Conservation (phyloP, 2,329 filamentous ascomycete species). For the Bertia moriformis region DNA sequence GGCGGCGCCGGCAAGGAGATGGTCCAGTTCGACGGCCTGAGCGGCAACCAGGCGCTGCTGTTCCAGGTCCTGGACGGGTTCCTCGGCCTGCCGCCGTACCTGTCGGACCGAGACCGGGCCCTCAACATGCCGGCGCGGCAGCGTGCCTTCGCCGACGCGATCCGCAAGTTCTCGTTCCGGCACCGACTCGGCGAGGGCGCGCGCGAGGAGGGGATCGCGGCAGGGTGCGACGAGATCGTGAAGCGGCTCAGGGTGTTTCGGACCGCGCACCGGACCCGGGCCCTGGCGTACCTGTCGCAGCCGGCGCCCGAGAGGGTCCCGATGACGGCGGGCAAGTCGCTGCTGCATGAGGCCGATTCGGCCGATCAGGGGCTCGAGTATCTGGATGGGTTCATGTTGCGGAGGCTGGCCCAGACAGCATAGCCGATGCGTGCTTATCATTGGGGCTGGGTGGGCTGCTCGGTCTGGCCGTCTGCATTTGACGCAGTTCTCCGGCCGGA, state of each 20-base stretch:
- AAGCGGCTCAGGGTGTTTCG: conserved; percentile 16
- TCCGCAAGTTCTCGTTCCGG: conserved; percentile 11
- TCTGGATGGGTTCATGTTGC: conserved; percentile 9
- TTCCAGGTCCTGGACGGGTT: conserved; percentile 19
- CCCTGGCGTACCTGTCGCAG: conserved; percentile 12
- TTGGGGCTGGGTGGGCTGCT: no score
- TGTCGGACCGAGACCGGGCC: conserved; percentile 7
- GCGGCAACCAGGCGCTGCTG: conserved; percentile 17
- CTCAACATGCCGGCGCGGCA: conserved; percentile 12
- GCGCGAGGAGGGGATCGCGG: conserved; percentile 8
- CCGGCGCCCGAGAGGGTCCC: conserved; percentile 16
- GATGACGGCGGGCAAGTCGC: conserved; percentile 19
- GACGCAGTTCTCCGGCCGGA: no score
- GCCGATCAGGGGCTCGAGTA: conserved; percentile 7
- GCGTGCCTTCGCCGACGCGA: conserved; percentile 8
- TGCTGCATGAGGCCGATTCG: conserved; percentile 9
- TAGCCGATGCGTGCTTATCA: conserved; percentile 2
- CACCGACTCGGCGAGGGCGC: conserved; percentile 4
- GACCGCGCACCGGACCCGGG: conserved; percentile 12
- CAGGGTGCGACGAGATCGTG: conserved; percentile 12
- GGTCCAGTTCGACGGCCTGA: conserved; percentile 16
- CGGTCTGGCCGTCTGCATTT: no score
- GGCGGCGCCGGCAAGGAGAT: no score
- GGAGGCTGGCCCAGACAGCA: conserved; percentile 7
- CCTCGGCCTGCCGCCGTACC: conserved; percentile 15